Base-by-base conservation (phyloP, 164 flowering plant genomes). In the Malania oleifera region DNA sequence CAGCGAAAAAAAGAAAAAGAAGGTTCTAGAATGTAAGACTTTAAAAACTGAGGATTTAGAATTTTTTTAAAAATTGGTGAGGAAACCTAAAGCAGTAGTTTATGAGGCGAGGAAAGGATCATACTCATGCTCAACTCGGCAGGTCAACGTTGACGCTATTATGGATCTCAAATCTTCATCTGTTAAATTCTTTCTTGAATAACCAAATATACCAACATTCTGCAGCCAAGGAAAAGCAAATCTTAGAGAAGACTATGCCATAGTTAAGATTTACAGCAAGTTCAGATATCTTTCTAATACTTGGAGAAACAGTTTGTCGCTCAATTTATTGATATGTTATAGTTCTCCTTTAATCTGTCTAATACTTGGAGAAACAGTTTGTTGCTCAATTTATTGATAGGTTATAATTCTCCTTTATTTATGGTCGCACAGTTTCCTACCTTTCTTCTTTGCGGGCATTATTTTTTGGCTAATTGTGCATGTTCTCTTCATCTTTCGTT, bases 71-170 rank as follows among this genome's bases (percentile, higher is more conserved):
- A 34, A 13, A 31, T 31, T 11, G 23, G 31, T 5, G 19, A 14
- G 39, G 28, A 41, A 40, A 52, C 10, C 0, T 3, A 46, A 26
- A 9, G 2, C 8, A 39, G 45, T 55, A 50, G 37, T 31, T 44
- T 9, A 52, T 24, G 9, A 24, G 20, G 57, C 19, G 53, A 47
- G 1, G 55, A 5, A 2, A 66, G 59, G 31, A 41, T 7, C 76
- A 56, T 82, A 85, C 91, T 65, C 73, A 60, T 85, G 84, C 75
- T 85, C 88, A 58, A 85, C 63, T 9, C 86, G 80, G 67, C 88
- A 85, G 51, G 88, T 85, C 70, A 85, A 66, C 50, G 76, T 81
- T 37, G 75, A 70, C 47, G 70, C 73, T 56, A 81, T 70, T 25
- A 74, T 65, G 49, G 77, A 69, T 72, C 86, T 70, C 56, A 85